Evolutionary conservation across 2,329 filamentous ascomycete species (phyloP).

Genomic region (Fusarium odoratissimum): DNA sequence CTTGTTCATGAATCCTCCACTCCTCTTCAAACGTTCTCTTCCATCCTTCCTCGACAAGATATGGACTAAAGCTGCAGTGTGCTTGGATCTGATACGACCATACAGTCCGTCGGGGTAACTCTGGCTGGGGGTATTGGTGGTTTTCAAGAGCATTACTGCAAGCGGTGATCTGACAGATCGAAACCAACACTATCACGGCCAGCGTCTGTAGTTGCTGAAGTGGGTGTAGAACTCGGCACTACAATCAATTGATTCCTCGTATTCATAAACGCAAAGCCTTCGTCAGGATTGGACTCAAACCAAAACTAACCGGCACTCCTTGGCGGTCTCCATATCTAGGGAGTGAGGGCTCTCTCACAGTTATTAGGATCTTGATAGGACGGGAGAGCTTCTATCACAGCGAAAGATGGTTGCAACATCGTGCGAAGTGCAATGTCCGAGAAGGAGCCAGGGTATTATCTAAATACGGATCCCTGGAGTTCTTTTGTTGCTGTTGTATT

Average conservation of each 20-base stretch:
- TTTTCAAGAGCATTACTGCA: not conserved
- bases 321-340: conserved; percentile 34
- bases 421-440: conserved; percentile 9
- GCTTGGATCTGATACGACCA: not conserved
- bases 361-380: conserved; percentile 18
- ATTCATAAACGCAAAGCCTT: not conserved
- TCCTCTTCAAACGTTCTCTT: conserved; percentile 13
- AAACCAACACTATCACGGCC: conserved; percentile 31
- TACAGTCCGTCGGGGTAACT: not conserved
- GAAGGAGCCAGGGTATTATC: conserved; percentile 19
- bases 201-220: conserved; percentile 3
- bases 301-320: conserved; percentile 27
- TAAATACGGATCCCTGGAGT: conserved; percentile 5
- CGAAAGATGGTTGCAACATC: conserved; percentile 21
- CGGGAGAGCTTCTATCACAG: conserved; percentile 21
- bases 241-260: not conserved
- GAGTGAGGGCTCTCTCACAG: not conserved
- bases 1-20: conserved; percentile 18
- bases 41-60: not conserved
- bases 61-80: not conserved
- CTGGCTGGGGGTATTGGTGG: not conserved
- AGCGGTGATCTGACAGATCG: conserved; percentile 38
- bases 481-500: conserved; percentile 22
- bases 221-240: conserved; percentile 1
- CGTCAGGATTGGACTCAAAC: conserved; percentile 10